These are phyloP conservation scores for Phymatotrichopsis omnivora DNA, from an alignment of 2,329 filamentous ascomycete species.

Conservation along the genomic window DNA sequence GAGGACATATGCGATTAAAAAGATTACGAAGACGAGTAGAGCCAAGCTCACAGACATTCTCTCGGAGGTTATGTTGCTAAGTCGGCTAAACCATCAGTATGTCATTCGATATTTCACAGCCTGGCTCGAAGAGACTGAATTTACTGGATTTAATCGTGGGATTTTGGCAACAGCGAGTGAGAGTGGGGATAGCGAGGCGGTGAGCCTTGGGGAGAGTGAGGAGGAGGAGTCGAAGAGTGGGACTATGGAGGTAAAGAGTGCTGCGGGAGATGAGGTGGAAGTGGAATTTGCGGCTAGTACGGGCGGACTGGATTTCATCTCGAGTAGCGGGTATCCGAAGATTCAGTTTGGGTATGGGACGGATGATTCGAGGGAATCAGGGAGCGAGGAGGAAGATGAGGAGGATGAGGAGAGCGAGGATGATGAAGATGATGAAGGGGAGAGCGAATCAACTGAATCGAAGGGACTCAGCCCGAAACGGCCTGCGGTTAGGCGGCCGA, in stretches of 20 bases:
- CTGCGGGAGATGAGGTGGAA: constrained; percentile 22
- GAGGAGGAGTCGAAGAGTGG: constrained; percentile 27
- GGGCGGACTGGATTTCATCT: constrained; percentile 78
- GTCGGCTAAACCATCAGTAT: constrained; percentile 82
- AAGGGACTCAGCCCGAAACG: constrained; percentile 25
- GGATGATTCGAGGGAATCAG: constrained; percentile 34
- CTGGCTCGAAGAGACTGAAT: constrained; percentile 65
- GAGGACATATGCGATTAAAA: constrained; percentile 92
- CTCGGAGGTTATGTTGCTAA: constrained; percentile 77
- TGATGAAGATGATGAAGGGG: constrained; percentile 34
- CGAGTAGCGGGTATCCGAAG: constrained; percentile 61
- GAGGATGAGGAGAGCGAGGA: constrained; percentile 37
- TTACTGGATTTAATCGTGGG: too few species aligned
- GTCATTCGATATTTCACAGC: constrained; percentile 88
- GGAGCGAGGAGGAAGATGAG: constrained; percentile 38
- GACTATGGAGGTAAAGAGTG: constrained; percentile 29
- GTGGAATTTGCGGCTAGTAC: constrained; percentile 41
- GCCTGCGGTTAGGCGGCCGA: constrained; percentile 21
- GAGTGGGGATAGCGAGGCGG: constrained; percentile 8
- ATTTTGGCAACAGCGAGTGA: constrained; percentile 15
- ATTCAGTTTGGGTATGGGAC: constrained; percentile 63
- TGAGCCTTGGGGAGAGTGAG: constrained; percentile 4
- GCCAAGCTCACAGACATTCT: constrained; percentile 71
- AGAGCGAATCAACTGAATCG: constrained; percentile 24
- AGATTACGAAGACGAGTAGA: constrained; percentile 74